Evolutionary conservation across 1,284 basidiomycete genomes (phyloP), one percentile per base, ranked within the genome.

Genomic region (Ganoderma boninense): DNA sequence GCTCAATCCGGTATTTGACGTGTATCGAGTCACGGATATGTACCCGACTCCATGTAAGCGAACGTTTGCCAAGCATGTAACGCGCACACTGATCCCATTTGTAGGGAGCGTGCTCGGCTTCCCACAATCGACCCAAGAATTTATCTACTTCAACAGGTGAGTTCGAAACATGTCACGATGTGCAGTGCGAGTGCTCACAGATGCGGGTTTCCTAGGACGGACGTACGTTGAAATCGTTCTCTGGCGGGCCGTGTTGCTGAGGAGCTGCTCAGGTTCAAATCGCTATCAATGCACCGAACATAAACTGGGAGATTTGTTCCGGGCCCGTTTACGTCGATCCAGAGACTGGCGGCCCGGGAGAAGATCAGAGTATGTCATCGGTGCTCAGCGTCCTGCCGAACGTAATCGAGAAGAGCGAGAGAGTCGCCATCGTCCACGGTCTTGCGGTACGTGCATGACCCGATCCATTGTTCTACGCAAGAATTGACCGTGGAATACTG

Each of bases 251-350:
- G 59, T 23, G 8, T 13, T n/a, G 59, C 20, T 29, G 10, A 52
- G 14, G 6, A 14, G 13, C 26, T 29, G 38, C 32, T 46, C 71
- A 87, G 83, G 88, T 90, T 5, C 87, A 89, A 84, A 81, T 85
- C 69, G 88, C 87, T 0, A 87, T 90, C 54, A 89, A 90, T 73
- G 89, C 88, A 3, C 88, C 89, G n/a, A 85, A 86, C 72, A 85
- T 89, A 68, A 78, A 77, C 42, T 91, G 89, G 89, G 77, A 79
- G 18, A 77, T 78, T 42, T 90, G 89, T 74, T 72, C 80, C 29
- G 79, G 78, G 57, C 77, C 82, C 23, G 87, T 89, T 6, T 89
- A 87, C 72, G 80, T 86, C 72, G 82, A 86, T 68, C 75, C 81
- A 75, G 75, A 76, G 11, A 77, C 78, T 1, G 79, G 79, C 4